Base-by-base conservation (phyloP, 1,139 yeast species). In the Magnusiomyces paraingens region DNA sequence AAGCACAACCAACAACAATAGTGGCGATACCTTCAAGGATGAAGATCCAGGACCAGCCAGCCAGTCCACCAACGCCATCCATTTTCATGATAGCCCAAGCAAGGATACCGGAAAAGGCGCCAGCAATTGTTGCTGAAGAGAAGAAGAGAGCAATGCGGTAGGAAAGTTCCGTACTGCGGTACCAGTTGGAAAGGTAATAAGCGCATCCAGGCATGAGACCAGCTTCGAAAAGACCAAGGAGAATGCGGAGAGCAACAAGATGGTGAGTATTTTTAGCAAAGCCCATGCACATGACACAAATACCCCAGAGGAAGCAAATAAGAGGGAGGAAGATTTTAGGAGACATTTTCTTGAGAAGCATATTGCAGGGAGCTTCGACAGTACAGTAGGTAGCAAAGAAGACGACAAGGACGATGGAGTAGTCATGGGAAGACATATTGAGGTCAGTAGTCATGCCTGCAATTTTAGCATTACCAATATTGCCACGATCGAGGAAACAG, bases 311-410 rank as follows among this genome's bases (percentile, higher is more conserved):
- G 2, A 79, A 85, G 72, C 54, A 81, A 74, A 62, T 78, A 81
- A 32, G 74, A 59, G 3, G 82, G 77, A 11, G 83, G 84, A 58
- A 69, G 72, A 2, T 78, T 80, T 52, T 52, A 17, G 54, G 44
- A 10, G 54, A 52, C 50, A 79, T 62, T 59, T 75, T 76, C 59
- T 73, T 71, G 55, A 75, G 61, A 42, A 74, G 58, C 61, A 74
- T 63, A 66, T 81, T 79, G 46, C 82, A 75, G 22, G 85, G 84
- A 55, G 82, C 74, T 66, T 82, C 83, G 74, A 81, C 76, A 51
- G 78, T 67, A 58, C 82, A 79, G 64, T 82, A 83, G 54, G 85
- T 84, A 32, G 82, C 83, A 59, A 80, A 82, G 51, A 82, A 72
- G 54, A 82, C 75, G 22, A 83, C 76, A 58, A 81, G 75, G 63